phyloP scores from a whole-genome alignment of 2,329 filamentous ascomycete species.

The Botrytis paeoniae region DNA sequence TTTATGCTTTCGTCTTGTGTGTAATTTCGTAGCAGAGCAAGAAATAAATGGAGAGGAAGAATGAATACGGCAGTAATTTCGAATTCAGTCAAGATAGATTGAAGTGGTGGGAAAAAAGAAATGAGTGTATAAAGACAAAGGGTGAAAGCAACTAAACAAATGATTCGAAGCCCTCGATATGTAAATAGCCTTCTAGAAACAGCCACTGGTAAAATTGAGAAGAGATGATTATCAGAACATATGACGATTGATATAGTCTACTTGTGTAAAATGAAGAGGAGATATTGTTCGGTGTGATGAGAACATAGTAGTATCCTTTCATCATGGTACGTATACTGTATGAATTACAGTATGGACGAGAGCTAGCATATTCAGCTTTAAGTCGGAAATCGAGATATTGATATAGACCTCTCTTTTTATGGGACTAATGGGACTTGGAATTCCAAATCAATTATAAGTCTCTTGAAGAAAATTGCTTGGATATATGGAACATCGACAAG shows the following conservation, averaged over 20 bases:
- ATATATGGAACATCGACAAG: background rate
- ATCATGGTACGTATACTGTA: background rate
- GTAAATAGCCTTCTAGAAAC: background rate
- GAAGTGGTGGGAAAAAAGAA: background rate
- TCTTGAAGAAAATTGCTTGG: background rate
- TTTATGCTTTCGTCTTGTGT: background rate
- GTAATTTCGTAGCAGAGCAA: background rate
- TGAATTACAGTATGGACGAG: background rate
- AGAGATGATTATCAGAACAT: background rate
- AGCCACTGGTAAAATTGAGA: background rate
- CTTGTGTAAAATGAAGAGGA: background rate
- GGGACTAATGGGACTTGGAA: background rate
- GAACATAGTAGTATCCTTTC: background rate
- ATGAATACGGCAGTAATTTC: background rate
- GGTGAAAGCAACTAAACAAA: background rate
- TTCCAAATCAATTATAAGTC: background rate
- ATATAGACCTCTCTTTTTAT: background rate
- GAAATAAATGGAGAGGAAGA: background rate
- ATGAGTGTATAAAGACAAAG: background rate
- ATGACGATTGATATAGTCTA: background rate
- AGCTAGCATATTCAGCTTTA: background rate
- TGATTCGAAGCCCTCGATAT: fast-evolving
- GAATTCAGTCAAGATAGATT: background rate
- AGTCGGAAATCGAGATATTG: background rate
- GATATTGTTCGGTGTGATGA: background rate